A percentile compares a stretch with the other conserved stretches of the same genome.
Conservation (phyloP, 495 filamentous ascomycete species). For the Endocarpon pusillum region DNA sequence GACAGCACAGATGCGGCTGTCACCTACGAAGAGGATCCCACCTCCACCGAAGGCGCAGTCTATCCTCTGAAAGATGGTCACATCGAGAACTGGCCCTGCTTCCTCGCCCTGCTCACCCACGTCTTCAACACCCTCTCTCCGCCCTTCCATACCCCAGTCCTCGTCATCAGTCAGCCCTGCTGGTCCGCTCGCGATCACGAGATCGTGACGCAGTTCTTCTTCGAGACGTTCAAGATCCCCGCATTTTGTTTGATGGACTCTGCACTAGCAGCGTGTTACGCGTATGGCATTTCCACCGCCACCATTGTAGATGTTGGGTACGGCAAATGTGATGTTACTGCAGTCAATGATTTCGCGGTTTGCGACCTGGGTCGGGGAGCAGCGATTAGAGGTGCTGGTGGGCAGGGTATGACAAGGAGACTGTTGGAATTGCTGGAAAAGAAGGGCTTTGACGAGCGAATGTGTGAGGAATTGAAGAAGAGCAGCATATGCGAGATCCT, state of each 20-base stretch:
- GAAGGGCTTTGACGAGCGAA: constrained; percentile 61
- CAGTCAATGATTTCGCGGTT: constrained; percentile 60
- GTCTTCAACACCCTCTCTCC: constrained; percentile 75
- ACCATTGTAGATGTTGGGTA: constrained; percentile 81
- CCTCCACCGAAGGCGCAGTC: constrained; percentile 74
- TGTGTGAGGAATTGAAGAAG: constrained; percentile 91
- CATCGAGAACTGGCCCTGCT: constrained; percentile 75
- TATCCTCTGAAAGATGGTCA: constrained; percentile 74
- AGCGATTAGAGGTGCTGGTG: constrained; percentile 56
- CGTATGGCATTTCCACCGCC: constrained; percentile 55
- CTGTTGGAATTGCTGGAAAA: constrained; percentile 49
- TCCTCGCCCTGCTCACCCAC: constrained; percentile 78
- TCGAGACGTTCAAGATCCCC: constrained; percentile 90
- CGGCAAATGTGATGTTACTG: constrained; percentile 81
- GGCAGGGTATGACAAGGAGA: constrained; percentile 72
- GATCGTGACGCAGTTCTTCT: constrained; percentile 73
- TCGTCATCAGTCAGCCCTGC: constrained; percentile 69
- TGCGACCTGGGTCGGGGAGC: constrained; percentile 40
- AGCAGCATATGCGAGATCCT: constrained; percentile 80
- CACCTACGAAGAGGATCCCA: constrained; percentile 64
- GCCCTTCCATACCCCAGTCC: constrained; percentile 82
- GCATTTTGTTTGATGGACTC: constrained; percentile 76
- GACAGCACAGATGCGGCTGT: constrained; percentile 5
- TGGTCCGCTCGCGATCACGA: constrained; percentile 79
- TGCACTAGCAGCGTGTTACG: constrained; percentile 67